Base-by-base conservation (phyloP, 176 grass and related monocot species). In the Zea mays region DNA sequence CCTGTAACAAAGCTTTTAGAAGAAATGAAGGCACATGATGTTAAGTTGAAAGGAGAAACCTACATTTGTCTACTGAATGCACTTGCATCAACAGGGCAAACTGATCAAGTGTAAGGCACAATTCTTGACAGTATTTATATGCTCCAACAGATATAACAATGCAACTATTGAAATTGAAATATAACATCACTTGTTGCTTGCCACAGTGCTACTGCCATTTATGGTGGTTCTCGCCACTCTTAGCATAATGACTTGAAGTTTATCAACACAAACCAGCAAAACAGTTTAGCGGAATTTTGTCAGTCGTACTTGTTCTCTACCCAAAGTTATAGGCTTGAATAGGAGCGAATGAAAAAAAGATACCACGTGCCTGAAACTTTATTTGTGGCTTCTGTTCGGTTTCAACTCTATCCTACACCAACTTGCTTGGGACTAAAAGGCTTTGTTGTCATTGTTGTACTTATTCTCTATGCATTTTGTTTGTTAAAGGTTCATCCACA, bases 21-120 rank as follows among this genome's bases (percentile, higher is more conserved):
- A 85, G 96, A 98, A 88, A 98, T 98, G 96, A 98, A 94, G 72
- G 73, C 81, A 54, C 88, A 94, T 67, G 87, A 83, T 1, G 85
- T 94, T 72, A 98, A 98, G 79, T 85, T 92, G 66, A 94, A 94
- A 88, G 90, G 83, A 77, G 96, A 98, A 86, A 98, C 91, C 13
- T 98, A 98, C 74, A 86, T 94, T 78, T 94, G 96, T 81, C 85
- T 98, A 69, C 79, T 98, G 47, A 98, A 94, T 89, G 85, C 96
- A 73, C 81, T 94, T 79, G 91, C 96, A 52, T 76, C 91, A 79
- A 90, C 84, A 33, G 96, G 92, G 57, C 83, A 81, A 38, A 90
- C 78, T 10, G 92, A 98, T 83, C 89, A 94, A 92, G 96, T 98
- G 96, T 98, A 89, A 85, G 91, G 67, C 17, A 5, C 67, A 76